Evolutionary conservation across 306 rosid genomes (phyloP).

Genomic region (Astragalus glycyphyllos): DNA sequence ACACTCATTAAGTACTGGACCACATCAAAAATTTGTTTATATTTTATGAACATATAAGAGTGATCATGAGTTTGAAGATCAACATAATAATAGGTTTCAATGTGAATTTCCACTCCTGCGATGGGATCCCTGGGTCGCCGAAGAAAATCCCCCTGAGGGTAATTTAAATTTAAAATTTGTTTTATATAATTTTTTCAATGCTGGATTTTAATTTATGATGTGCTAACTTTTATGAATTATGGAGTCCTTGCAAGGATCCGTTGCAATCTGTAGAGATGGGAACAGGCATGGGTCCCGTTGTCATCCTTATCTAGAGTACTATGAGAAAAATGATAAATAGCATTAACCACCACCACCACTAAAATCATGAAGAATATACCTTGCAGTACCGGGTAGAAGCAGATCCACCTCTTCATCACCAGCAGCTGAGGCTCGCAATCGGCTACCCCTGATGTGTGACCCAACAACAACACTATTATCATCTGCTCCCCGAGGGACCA

Average conservation of each 20-base stretch:
- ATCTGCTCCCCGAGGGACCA: conserved; percentile 83
- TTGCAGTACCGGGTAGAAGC: conserved; percentile 96
- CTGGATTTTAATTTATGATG: too few relatives aligned
- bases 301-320: neutral
- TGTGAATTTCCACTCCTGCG: too few relatives aligned
- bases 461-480: conserved; percentile 83
- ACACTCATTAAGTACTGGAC: neutral
- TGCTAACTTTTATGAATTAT: too few relatives aligned
- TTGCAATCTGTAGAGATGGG: too few relatives aligned
- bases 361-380: conserved; percentile 55
- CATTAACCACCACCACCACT: neutral
- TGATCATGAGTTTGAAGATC: conserved; percentile 22
- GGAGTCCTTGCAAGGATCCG: neutral
- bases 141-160: too few relatives aligned
- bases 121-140: too few relatives aligned
- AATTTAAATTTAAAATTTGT: too few relatives aligned
- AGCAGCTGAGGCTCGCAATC: conserved; percentile 96
- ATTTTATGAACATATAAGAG: conserved; percentile 1
- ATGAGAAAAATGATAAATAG: neutral
- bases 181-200: too few relatives aligned
- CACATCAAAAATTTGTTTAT: too few relatives aligned
- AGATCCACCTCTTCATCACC: conserved; percentile 97
- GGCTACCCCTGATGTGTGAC: conserved; percentile 90
- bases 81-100: too few relatives aligned
- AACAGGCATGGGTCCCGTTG: too few relatives aligned